Percentiles rank a stretch among this genome's conserved stretches.
Conservation (phyloP, 2,329 filamentous ascomycete genomes). For the Colletotrichum spaethianum region DNA sequence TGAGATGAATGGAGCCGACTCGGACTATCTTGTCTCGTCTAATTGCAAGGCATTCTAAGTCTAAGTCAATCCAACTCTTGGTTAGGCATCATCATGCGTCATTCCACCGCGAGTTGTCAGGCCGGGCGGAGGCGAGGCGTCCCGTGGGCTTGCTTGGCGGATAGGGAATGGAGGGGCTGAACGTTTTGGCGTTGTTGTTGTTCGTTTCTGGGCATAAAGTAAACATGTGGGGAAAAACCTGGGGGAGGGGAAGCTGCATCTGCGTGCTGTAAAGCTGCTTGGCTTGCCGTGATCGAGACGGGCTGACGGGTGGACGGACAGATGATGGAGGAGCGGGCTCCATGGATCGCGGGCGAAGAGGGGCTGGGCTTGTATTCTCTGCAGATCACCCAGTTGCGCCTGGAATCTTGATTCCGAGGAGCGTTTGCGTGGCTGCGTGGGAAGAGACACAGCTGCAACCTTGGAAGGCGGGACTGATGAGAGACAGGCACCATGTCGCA, state of each 20-base stretch:
- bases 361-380: background rate
- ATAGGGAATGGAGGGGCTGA: background rate
- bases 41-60: background rate
- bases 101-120: constrained; percentile 32
- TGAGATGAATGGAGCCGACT: background rate
- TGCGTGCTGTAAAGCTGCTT: background rate
- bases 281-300: background rate
- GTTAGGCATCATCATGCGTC: constrained; percentile 29
- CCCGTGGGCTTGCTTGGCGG: constrained; percentile 31
- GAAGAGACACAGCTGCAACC: background rate
- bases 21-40: background rate
- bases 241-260: background rate
- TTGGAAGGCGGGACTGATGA: background rate
- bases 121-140: constrained; percentile 36
- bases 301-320: background rate
- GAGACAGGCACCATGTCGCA: background rate
- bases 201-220: background rate
- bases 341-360: background rate
- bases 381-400: constrained; percentile 1
- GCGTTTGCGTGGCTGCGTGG: background rate
- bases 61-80: background rate
- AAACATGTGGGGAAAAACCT: background rate
- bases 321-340: background rate
- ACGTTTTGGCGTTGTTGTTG: background rate
- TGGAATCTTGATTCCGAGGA: background rate